Base-by-base conservation (phyloP, 768 basidiomycete species). In the Clathrus columnatus region DNA sequence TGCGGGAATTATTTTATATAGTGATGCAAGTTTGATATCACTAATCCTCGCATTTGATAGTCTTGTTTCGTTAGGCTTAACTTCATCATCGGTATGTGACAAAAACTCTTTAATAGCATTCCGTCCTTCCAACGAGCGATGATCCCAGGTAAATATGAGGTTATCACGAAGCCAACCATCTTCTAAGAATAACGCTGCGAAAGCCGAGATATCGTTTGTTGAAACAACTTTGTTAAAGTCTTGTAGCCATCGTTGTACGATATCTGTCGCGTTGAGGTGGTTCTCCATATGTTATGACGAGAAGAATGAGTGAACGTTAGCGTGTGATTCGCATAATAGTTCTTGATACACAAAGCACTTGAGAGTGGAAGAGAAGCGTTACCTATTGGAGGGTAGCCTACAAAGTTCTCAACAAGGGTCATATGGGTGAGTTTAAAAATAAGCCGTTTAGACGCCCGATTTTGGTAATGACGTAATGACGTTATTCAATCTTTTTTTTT, bases 91-190 rank as follows among this genome's bases (percentile, higher is more conserved):
- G n/a, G n/a, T 2, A 36, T 36, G 36, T 2, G 36, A 36, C 5
- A 63, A 42, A 44, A 61, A 66, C 2, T 7, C 20, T 8, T 17
- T 6, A 48, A 66, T 61, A 28, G 59, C 57, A 17, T 59, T 56
- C n/a, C 43, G 46, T 1, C 64, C 64, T 23, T 61, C 52, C 14
- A 65, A 54, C 4, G 64, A 59, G 11, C 61, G 63, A 23, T 57
- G 44, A 50, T 62, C 62, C 65, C 65, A 67, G 1, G 59, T 60
- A 47, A 65, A 64, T 18, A 60, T 58, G 10, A 65, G 60, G 17
- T 63, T 36, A 45, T 65, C 66, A 28, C 65, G 54, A 5, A 65
- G 43, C 65, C 67, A 75, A 7, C 74, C 75, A 28, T 64, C 55
- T 0, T 67, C 62, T 2, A 68, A 65, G 61, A 76, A 72, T 8